These are phyloP conservation scores for Vigna trinervia DNA, from an alignment of 306 rosid genomes.

Conservation along the genomic window DNA sequence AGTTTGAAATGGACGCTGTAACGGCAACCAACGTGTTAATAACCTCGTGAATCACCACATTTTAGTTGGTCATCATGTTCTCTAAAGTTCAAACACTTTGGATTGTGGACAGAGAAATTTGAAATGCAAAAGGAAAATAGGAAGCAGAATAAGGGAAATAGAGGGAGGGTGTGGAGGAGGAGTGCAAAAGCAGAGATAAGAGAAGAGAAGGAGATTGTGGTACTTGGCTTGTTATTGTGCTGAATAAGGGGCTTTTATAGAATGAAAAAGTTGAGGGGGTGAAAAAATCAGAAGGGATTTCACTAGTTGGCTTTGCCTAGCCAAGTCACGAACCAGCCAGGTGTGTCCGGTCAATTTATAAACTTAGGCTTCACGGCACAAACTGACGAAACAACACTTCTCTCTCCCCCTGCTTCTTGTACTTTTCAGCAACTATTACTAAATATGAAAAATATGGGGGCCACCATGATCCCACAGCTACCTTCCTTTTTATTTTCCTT, in stretches of 20 bases:
- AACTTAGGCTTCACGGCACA: constrained; percentile 53
- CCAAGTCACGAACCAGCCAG: constrained; percentile 39
- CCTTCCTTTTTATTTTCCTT: background rate
- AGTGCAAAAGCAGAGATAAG: constrained; percentile 40
- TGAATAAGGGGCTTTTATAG: constrained; percentile 53
- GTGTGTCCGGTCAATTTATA: constrained; percentile 58
- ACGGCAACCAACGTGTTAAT: constrained; percentile 53
- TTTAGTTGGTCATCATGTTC: constrained; percentile 70
- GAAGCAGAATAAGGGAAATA: background rate
- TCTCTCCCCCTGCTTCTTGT: constrained; percentile 46
- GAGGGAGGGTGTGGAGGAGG: background rate
- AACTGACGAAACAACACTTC: constrained; percentile 60
- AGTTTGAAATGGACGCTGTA: constrained; percentile 48
- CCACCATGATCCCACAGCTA: constrained; percentile 42
- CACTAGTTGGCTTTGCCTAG: constrained; percentile 37
- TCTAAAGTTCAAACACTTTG: constrained; percentile 30
- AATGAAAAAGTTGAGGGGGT: constrained; percentile 18
- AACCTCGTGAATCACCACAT: constrained; percentile 57
- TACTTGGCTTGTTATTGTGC: constrained; percentile 40
- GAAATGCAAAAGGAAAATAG: background rate
- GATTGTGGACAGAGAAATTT: background rate
- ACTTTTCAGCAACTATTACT: constrained; percentile 58
- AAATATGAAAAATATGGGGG: constrained; percentile 35
- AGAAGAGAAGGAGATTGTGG: constrained; percentile 42
- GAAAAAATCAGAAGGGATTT: background rate